Base-by-base conservation (phyloP, 306 rosid species). In the Heteromeles arbutifolia region DNA sequence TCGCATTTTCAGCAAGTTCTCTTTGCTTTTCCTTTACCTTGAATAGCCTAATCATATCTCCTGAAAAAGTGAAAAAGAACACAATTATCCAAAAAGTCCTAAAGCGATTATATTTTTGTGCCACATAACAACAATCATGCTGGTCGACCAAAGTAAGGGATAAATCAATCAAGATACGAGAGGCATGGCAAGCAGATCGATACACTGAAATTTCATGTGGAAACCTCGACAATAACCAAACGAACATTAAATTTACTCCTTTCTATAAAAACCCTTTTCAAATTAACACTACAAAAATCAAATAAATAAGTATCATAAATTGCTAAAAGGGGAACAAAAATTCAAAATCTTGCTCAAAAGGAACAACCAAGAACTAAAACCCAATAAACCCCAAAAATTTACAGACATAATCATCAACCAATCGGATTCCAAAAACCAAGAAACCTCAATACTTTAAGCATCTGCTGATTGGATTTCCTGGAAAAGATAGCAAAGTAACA, bases 1-100 rank as follows among this genome's bases (percentile, higher is more conserved):
- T 82, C 44, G 93, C 88, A 84, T 85, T 90, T 74, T 88, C 97
- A 25, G 93, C 94, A 61, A 84, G 96, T 74, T 94, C 96, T 84
- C 92, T 86, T 83, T 91, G 98, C 74, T 90, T 94, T 77, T 91
- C 98, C 90, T 91, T 94, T 59, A 94, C 96, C 85, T 94, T 94
- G 57, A 94, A 91, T 4, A 90, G 87, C 82, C 85, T 88, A 78
- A 91, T 94, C 98, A 94, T 94, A 48, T 85, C 73, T 88, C 86
- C 98, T 88, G 74, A 72, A 69, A 32, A 19, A 6, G 34, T 5
- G 74, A 77, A 24, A 79, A 37, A 69, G 71, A 0, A 22, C 74
- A 45, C 54, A 50, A 74, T 82, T 48, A 82, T 73, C 43, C 73
- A 74, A 67, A 0, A 70, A 18, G 29, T 73, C 41, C 72, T 77